phyloP scores from a whole-genome alignment of 2,329 filamentous ascomycete genomes.

The Bipolaris victoriae region DNA sequence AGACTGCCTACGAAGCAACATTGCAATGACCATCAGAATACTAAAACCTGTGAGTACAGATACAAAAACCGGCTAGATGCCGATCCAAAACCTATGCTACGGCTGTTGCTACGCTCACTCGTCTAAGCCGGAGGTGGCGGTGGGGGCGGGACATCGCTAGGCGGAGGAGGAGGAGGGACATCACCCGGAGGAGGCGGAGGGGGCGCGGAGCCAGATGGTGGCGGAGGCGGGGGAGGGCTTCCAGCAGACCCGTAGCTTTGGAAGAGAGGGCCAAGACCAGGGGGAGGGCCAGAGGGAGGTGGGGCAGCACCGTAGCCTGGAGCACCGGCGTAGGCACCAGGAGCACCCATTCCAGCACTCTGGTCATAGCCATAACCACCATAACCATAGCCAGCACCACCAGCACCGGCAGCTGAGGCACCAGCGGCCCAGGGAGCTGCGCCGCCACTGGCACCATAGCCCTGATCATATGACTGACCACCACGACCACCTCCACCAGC shows the following conservation, averaged over 20 bases:
- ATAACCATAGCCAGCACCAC: conserved; percentile 53
- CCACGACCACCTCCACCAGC: conserved; percentile 42
- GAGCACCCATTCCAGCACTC: conserved; percentile 32
- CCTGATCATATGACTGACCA: conserved; percentile 39
- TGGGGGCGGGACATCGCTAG: conserved; percentile 62
- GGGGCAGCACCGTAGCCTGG: conserved; percentile 50
- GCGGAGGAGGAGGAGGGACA: conserved; percentile 59
- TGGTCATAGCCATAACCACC: conserved; percentile 44
- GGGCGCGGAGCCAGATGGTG: conserved; percentile 64
- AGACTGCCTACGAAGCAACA: conserved; percentile 1
- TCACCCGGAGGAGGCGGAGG: conserved; percentile 67
- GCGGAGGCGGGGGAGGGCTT: conserved; percentile 66
- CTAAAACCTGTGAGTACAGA: conserved; percentile 3
- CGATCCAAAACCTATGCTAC: conserved; percentile 4
- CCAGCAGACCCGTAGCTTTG: conserved; percentile 66
- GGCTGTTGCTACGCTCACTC: neutral
- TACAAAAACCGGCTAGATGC: neutral
- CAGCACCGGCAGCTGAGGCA: conserved; percentile 34
- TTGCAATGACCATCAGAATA: conserved; percentile 3
- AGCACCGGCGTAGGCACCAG: conserved; percentile 54
- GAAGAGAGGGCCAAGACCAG: conserved; percentile 69
- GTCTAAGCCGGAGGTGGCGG: conserved; percentile 38
- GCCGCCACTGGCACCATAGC: conserved; percentile 43
- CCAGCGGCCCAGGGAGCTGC: conserved; percentile 50
- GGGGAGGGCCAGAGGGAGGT: conserved; percentile 53